Percentiles rank a stretch among this genome's conserved stretches.
phyloP scores from a whole-genome alignment of 192 early-diverging fungal species.

The Borealophlyctis nickersoniae region DNA sequence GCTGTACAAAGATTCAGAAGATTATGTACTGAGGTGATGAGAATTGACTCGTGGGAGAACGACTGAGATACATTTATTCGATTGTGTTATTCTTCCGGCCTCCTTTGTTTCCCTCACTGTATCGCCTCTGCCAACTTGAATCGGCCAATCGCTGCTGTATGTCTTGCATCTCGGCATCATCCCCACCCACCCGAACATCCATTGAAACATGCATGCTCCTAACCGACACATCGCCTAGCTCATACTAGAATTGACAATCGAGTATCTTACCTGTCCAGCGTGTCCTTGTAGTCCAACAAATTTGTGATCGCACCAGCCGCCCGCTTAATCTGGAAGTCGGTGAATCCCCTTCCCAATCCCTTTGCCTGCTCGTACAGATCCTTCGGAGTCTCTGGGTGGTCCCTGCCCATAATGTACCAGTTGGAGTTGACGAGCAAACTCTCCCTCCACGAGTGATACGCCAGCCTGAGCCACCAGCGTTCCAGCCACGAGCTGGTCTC shows the following conservation, averaged over 20 bases:
- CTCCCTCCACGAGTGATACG: conserved; percentile 82
- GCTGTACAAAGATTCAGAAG: conserved; percentile 18
- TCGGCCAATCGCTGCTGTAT: background rate
- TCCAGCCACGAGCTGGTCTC: conserved; percentile 82
- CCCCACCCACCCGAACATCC: too few relatives aligned
- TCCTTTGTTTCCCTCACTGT: background rate
- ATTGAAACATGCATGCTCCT: too few relatives aligned
- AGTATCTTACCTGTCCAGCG: conserved; percentile 52
- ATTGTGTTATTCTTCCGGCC: background rate
- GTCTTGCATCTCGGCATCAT: background rate
- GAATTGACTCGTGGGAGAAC: too few relatives aligned
- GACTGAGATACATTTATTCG: background rate
- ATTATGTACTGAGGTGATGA: conserved; percentile 2
- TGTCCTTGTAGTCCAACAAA: conserved; percentile 73
- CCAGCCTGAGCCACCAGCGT: conserved; percentile 92
- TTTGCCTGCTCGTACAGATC: conserved; percentile 6
- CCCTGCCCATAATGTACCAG: conserved; percentile 74
- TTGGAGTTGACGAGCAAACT: conserved; percentile 81
- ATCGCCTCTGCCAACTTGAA: background rate
- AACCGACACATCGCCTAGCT: too few relatives aligned
- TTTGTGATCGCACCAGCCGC: conserved; percentile 70
- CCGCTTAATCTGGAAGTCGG: conserved; percentile 74
- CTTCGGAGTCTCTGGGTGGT: conserved; percentile 53
- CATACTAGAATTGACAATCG: too few relatives aligned
- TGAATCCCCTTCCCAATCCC: conserved; percentile 45